A percentile compares a stretch with the other conserved stretches of the same genome.
Evolutionary conservation across 768 basidiomycete species (phyloP).

Genomic region (Gelatoporia subvermispora): DNA sequence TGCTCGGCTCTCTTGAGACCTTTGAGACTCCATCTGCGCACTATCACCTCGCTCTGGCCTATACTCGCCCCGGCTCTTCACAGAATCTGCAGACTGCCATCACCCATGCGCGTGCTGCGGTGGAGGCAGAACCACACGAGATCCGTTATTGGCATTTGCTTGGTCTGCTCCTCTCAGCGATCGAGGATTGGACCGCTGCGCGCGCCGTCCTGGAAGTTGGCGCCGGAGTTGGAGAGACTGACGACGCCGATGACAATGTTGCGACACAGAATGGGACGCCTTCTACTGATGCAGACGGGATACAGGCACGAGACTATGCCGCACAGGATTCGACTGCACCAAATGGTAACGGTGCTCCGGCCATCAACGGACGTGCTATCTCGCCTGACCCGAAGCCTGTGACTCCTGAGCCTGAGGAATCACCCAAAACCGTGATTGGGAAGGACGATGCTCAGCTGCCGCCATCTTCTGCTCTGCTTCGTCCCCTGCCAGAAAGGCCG

Average conservation of each 20-base stretch:
- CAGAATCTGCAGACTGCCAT: conserved; percentile 69
- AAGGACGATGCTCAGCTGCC: conserved; percentile 4
- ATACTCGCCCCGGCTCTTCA: conserved; percentile 55
- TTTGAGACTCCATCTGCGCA: conserved; percentile 53
- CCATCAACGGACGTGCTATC: background rate
- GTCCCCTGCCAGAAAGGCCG: conserved; percentile 43
- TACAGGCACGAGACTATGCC: conserved; percentile 8
- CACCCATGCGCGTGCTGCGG: conserved; percentile 59
- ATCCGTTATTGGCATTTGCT: conserved; percentile 89
- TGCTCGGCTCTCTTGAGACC: conserved; percentile 42
- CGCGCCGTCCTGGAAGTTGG: conserved; percentile 75
- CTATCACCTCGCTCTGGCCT: conserved; percentile 79
- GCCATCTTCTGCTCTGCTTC: conserved; percentile 33
- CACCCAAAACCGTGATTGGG: background rate
- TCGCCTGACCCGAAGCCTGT: background rate
- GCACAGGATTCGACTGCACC: background rate
- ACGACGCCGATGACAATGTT: conserved; percentile 23
- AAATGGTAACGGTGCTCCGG: background rate
- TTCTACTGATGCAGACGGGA: conserved; percentile 3
- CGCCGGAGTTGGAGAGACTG: conserved; percentile 49
- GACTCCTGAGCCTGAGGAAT: background rate
- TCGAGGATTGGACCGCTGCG: conserved; percentile 78
- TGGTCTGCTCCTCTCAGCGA: conserved; percentile 72
- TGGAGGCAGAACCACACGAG: conserved; percentile 60
- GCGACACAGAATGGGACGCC: background rate